These are phyloP conservation scores for Akebia trifoliata DNA, from an alignment of 164 flowering plant genomes.

Conservation along the genomic window DNA sequence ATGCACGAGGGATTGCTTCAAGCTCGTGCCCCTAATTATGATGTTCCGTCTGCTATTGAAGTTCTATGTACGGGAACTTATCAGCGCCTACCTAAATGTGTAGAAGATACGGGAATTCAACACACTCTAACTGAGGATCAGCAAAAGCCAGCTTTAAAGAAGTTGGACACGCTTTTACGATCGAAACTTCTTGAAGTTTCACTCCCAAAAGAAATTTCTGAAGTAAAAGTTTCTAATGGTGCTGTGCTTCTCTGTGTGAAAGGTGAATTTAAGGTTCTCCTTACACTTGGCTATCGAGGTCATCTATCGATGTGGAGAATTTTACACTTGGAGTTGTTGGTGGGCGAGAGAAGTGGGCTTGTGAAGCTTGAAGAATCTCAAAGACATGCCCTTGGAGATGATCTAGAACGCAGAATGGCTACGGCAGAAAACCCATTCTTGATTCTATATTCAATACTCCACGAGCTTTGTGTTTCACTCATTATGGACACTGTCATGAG, in stretches of 20 bases:
- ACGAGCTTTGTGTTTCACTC: conserved; percentile 88
- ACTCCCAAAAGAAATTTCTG: conserved; percentile 72
- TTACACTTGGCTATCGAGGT: conserved; percentile 97
- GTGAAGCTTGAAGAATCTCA: conserved; percentile 75
- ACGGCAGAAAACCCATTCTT: conserved; percentile 77
- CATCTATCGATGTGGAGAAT: conserved; percentile 92
- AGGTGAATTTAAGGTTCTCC: conserved; percentile 87
- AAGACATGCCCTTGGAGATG: conserved; percentile 85
- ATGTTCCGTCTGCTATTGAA: conserved; percentile 94
- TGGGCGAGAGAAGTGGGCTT: conserved; percentile 82
- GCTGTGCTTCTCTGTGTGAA: conserved; percentile 70
- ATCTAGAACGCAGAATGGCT: conserved; percentile 95
- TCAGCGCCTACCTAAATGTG: conserved; percentile 83
- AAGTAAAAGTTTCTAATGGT: conserved; percentile 80
- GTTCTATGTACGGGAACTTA: conserved; percentile 77
- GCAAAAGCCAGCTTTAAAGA: conserved; percentile 70
- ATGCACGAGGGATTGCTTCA: conserved; percentile 97
- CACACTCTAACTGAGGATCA: conserved; percentile 53
- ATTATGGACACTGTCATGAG: conserved; percentile 92
- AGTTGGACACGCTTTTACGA: conserved; percentile 74
- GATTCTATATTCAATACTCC: conserved; percentile 76
- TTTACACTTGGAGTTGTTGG: conserved; percentile 86
- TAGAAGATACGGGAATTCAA: conserved; percentile 76
- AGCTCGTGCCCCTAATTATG: conserved; percentile 98
- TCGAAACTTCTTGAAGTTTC: conserved; percentile 79